A percentile compares a stretch with the other conserved stretches of the same genome.
These are phyloP conservation scores for Omphalotus guepiniiformis DNA, from an alignment of 768 basidiomycete genomes.

Conservation along the genomic window DNA sequence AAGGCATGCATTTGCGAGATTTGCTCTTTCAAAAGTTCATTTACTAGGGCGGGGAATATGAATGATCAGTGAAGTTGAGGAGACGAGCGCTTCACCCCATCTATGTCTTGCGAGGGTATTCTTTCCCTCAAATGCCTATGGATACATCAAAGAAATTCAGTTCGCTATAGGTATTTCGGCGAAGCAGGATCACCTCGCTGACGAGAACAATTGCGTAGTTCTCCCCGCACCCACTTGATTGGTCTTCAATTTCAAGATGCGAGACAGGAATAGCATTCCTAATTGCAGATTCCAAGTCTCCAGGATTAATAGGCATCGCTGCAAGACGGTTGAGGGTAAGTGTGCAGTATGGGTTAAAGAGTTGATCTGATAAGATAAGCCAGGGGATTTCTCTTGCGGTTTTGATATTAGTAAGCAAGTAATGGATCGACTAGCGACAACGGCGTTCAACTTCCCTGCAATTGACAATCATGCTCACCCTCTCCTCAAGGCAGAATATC, in stretches of 20 bases:
- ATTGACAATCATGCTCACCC: constrained; percentile 82
- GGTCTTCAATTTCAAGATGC: constrained; percentile 72
- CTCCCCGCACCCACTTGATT: constrained; percentile 78
- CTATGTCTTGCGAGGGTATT: constrained; percentile 74
- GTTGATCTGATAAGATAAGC: constrained; percentile 8
- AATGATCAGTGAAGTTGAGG: background rate
- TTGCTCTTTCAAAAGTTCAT: constrained; percentile 67
- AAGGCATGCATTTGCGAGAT: constrained; percentile 85
- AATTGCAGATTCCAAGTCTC: constrained; percentile 6
- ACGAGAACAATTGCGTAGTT: constrained; percentile 73
- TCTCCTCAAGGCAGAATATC: constrained; percentile 44
- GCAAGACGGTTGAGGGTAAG: background rate
- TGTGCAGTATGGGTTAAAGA: background rate
- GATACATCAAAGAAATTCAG: background rate
- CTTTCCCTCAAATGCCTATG: constrained; percentile 73
- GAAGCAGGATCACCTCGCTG: constrained; percentile 51
- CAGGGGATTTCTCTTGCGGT: too few species aligned
- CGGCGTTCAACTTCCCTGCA: constrained; percentile 35
- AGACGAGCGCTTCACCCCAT: constrained; percentile 38
- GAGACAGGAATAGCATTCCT: constrained; percentile 28
- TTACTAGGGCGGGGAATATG: constrained; percentile 45
- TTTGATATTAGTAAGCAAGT: background rate
- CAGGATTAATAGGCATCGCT: background rate
- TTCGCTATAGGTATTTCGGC: background rate
- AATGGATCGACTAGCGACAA: background rate